Evolutionary conservation across 495 filamentous ascomycete genomes (phyloP), one percentile per base, ranked within the genome.

Genomic region (Aspergillus sparsus): DNA sequence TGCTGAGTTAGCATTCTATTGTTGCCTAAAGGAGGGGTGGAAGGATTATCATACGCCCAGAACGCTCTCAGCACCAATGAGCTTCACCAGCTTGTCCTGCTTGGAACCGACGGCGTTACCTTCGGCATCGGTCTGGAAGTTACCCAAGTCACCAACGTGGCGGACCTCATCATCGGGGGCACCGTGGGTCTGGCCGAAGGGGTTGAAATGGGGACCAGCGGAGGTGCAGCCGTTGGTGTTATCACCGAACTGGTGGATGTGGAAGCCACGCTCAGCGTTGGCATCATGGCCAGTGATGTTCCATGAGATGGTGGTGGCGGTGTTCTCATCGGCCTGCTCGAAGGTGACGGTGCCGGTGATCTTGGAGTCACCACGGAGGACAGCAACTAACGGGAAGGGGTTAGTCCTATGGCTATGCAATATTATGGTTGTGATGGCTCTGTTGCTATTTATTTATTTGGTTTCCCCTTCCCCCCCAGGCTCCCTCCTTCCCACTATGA

Each of bases 181-280:
- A 73, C 95, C 94, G 83, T 98, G 94, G 68, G 82, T 88, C 83
- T 94, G 94, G 78, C 81, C 78, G 76, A 87, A 85, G 66, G 95
- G 95, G 87, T 98, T 98, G 89, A 97, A 98, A 79, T 98, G 94
- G 67, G 94, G 92, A 45, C 94, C 94, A 53, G 94, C 94, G 60
- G 89, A 93, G 58, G 94, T 98, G 87, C 94, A 98, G 75, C 95
- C 94, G 79, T 98, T 98, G 82, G 95, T 97, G 84, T 97, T 98
- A 85, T 97, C 94, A 76, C 95, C 94, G 71, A 96, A 98, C 79
- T 94, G 89, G 82, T 98, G 94, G 71, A 98, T 87, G 83, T 98
- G 95, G 83, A 97, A 88, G 77, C 89, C 94, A 80, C 95, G 92
- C 87, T 93, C 85, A 69, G 94, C 93, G 68, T 95, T 97, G 79